Base-by-base conservation (phyloP, 306 rosid genomes). In the Pueraria montana region DNA sequence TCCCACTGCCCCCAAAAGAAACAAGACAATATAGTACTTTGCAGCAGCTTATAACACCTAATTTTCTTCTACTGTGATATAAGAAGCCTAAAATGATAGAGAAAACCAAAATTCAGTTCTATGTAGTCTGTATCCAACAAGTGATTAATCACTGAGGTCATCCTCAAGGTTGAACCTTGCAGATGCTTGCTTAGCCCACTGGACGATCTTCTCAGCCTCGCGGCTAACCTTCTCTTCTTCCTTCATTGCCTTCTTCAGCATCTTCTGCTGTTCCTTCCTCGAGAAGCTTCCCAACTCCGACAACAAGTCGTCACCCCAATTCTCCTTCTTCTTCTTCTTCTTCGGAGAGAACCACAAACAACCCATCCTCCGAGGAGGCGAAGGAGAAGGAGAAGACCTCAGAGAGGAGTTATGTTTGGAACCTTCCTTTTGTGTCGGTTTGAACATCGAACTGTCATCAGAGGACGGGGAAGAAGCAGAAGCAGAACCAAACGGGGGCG, bases 341-440 rank as follows among this genome's bases (percentile, higher is more conserved):
- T 92, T 93, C 11, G 97, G 94, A 24, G 96, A 91, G 55, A 94
- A 91, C 94, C 97, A 95, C 80, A 92, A 90, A 79, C 95, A 90
- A 18, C 96, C 92, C 11, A 63, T 12, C 76, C 74, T 91, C 46
- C 84, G 84, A 26, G 94, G 92, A 8, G 97, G 98, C 18, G 97
- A 94, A 0, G 90, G 91, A 0, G 94, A 91, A 10, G 79, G 78
- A 4, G 77, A 82, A 21, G 81, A 77, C 26, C 56, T 9, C 6
- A 6, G 1, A 4, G 8, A 4, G 74, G 7, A 9, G 80, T 65
- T 87, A 6, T 11, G 21, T 36, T 76, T 80, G 0, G 63, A 21
- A 6, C 42, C 36, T 0, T 78, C 69, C 34, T 72, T 79, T 48
- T 21, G 17, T n/a, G 40, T 56, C 6, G 84, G 85, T 49, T 81